Conservation (phyloP, 768 basidiomycete genomes). For the Tylopilus sp. region DNA sequence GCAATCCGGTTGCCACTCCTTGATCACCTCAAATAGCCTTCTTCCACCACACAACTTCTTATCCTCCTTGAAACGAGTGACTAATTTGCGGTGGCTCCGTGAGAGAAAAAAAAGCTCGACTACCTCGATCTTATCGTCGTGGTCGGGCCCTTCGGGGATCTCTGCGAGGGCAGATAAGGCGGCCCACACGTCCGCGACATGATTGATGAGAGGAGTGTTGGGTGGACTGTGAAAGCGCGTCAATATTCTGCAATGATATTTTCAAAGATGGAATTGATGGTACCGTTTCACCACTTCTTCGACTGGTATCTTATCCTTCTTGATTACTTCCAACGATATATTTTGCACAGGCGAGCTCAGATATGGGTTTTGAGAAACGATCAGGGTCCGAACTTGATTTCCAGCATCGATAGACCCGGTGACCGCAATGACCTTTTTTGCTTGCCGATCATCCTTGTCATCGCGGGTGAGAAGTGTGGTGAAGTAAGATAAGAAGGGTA, state of each 20-base stretch:
- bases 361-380: background rate
- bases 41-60: background rate
- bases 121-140: too few species aligned
- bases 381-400: background rate
- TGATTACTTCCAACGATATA: background rate
- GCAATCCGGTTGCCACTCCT: background rate
- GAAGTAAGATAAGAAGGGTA: background rate
- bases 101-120: background rate
- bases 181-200: too few species aligned
- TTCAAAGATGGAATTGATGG: too few species aligned
- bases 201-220: too few species aligned
- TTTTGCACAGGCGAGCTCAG: background rate
- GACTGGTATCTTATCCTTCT: too few species aligned
- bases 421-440: background rate
- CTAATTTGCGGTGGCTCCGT: background rate
- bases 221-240: too few species aligned
- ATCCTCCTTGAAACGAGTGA: background rate
- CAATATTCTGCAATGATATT: too few species aligned
- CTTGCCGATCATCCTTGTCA: background rate
- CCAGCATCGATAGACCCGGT: background rate
- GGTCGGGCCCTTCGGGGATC: too few species aligned
- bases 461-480: background rate
- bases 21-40: background rate
- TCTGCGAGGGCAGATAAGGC: too few species aligned
- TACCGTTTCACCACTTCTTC: too few species aligned